A percentile compares a stretch with the other conserved stretches of the same genome.
Evolutionary conservation across 2,329 filamentous ascomycete genomes (phyloP).

Genomic region (Sporothrix euskadiensis): DNA sequence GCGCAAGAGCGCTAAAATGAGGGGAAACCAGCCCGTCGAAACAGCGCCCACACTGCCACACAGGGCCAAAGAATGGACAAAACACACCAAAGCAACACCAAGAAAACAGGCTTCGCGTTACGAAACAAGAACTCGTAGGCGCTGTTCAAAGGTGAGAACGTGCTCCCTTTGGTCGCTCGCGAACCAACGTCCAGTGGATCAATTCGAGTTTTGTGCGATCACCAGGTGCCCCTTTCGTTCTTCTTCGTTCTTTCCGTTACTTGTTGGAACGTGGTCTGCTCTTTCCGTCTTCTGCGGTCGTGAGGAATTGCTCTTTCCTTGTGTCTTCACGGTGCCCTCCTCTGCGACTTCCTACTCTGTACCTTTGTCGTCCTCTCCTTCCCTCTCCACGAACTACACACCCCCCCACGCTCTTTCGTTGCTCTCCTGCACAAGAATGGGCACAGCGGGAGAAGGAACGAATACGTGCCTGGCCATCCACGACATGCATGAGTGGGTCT

Average conservation of each 20-base stretch:
- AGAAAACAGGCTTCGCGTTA: slow-evolving; percentile 16
- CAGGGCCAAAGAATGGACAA: slow-evolving; percentile 11
- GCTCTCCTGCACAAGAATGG: slow-evolving; percentile 1
- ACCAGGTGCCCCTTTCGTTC: slow-evolving; percentile 4
- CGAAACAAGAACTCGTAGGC: slow-evolving; percentile 11
- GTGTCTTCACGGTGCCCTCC: background rate
- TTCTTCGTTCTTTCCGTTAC: no score
- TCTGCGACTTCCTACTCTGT: background rate
- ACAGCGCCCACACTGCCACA: background rate
- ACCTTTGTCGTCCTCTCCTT: background rate
- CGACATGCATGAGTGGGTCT: slow-evolving; percentile 28
- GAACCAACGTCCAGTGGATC: background rate
- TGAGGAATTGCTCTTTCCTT: background rate
- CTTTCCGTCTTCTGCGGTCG: background rate
- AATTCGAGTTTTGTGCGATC: background rate
- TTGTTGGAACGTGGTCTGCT: slow-evolving; percentile 11
- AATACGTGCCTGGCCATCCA: slow-evolving; percentile 30
- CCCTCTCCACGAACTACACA: background rate
- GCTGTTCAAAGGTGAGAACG: background rate
- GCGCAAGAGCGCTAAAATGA: slow-evolving; percentile 17
- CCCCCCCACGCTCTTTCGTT: slow-evolving; percentile 16
- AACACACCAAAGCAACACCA: background rate
- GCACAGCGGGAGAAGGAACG: slow-evolving; percentile 10
- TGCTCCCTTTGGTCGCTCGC: background rate
- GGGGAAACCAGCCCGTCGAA: slow-evolving; percentile 9